Base-by-base conservation (phyloP, 768 basidiomycete genomes). In the Glaciozyma martinii region DNA sequence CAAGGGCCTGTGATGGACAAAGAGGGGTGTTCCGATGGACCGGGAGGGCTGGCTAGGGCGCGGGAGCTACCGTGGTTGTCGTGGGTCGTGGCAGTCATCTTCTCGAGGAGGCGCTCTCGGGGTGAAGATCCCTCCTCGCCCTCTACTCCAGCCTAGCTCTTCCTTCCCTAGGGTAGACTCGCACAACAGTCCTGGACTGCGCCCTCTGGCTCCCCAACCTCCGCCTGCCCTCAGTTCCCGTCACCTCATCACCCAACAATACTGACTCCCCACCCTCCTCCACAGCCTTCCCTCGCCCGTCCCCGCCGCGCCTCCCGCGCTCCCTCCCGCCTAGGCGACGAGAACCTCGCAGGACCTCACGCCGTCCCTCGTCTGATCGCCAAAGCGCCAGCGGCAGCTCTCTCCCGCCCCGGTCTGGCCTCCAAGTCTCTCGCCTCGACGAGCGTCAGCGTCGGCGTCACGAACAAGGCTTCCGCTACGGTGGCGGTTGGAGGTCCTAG, bases 301-400 rank as follows among this genome's bases (percentile, higher is more conserved):
- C 60, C 65, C 27, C 59, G 68, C 33, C 56, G 65, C 25, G 57
- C 68, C 25, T 62, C 68, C 3, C 56, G 65, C 43, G 58, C 60
- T 19, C 65, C 68, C 60, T 60, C 56, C 27, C 56, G 62, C 21
- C 49, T 64, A 21, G 61, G 56, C 1, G 63, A 70, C 43, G 65
- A 66, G 63, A 70, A 61, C 56, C 57, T 33, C 7, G 15, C 53
- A 18, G 29, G 52, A 33, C 53, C 57, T 1, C 37, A 49, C 21
- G 37, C 43, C 16, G 30, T 49, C 1, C 52, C 63, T 12, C 58
- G 63, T 19, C 27, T 60, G 25, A 33, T 54, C 27, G 43, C 43
- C 55, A 66, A 52, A 16, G 13, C 56, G 19, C 44, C 59, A 10
- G 49, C 32, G 8, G n/a, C 55, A 10, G 33, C 21, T 0, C 46